Evolutionary conservation across 371 early-diverging fungal genomes (phyloP).

Genomic region (Mucor velutinosus): DNA sequence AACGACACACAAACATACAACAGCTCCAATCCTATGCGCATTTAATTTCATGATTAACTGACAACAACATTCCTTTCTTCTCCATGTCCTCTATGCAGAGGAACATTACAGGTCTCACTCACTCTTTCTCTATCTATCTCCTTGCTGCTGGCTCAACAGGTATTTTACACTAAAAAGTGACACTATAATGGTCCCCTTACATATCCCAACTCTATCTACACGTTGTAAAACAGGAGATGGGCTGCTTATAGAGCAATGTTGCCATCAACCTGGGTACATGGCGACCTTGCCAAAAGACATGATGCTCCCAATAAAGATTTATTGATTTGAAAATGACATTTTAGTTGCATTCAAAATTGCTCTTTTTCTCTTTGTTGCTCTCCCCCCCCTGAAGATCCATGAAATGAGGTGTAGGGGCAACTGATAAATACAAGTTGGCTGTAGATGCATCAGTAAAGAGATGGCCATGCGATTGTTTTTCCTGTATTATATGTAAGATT

Average conservation of each 20-base stretch:
- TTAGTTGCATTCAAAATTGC: background rate
- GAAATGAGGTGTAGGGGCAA: slow-evolving; percentile 9
- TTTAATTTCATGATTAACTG: slow-evolving; percentile 3
- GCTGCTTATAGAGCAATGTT: background rate
- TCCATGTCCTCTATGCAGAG: background rate
- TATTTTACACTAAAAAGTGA: background rate
- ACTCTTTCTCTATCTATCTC: background rate
- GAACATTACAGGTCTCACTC: too few species aligned
- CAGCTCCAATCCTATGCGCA: background rate
- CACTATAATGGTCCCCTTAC: slow-evolving; percentile 1
- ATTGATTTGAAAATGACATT: background rate
- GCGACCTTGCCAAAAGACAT: background rate
- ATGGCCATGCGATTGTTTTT: background rate
- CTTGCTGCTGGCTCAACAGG: background rate
- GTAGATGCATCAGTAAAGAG: background rate
- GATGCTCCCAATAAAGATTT: background rate
- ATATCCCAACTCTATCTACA: background rate
- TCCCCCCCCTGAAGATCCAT: background rate
- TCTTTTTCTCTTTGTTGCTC: background rate
- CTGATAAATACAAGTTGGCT: background rate
- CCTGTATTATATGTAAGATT: background rate
- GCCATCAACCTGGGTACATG: background rate
- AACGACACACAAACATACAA: background rate
- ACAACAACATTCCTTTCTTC: background rate
- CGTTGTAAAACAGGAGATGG: background rate